Conservation (phyloP, 257 asterid species). For the Cinchona pubescens region DNA sequence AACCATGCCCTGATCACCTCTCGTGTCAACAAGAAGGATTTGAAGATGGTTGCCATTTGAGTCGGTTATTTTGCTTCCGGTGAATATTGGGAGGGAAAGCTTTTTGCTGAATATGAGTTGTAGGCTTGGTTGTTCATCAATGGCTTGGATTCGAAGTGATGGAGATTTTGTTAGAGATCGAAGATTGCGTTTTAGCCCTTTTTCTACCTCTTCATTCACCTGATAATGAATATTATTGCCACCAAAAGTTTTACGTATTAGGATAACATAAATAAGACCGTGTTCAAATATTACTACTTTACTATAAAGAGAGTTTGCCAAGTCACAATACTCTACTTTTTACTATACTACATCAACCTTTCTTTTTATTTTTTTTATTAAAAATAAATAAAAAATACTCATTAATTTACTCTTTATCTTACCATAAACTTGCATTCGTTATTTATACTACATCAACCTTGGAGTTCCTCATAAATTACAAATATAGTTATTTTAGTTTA, state of each 20-base stretch:
- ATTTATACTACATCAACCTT: too few relatives aligned
- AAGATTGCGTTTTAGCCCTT: constrained; percentile 34
- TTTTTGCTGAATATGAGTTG: constrained; percentile 36
- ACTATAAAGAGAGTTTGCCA: too few relatives aligned
- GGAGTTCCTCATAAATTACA: too few relatives aligned
- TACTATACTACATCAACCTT: neutral
- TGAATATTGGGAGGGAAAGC: constrained; percentile 50
- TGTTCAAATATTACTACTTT: too few relatives aligned
- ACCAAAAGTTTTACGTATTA: neutral
- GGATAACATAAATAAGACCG: neutral
- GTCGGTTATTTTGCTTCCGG: constrained; percentile 49
- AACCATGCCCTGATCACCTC: neutral
- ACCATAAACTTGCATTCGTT: too few relatives aligned
- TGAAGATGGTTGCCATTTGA: constrained; percentile 41
- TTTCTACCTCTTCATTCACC: constrained; percentile 74
- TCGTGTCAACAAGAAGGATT: constrained; percentile 38
- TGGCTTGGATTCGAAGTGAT: constrained; percentile 34
- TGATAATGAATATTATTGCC: constrained; percentile 8
- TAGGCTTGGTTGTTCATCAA: constrained; percentile 25
- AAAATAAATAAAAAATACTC: too few relatives aligned
- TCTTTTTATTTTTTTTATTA: too few relatives aligned
- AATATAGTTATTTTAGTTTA: too few relatives aligned
- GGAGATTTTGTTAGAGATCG: constrained; percentile 33
- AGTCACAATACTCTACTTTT: too few relatives aligned
- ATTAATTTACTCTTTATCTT: too few relatives aligned